Conservation (phyloP, 306 rosid genomes). For the Rubus parviflorus region DNA sequence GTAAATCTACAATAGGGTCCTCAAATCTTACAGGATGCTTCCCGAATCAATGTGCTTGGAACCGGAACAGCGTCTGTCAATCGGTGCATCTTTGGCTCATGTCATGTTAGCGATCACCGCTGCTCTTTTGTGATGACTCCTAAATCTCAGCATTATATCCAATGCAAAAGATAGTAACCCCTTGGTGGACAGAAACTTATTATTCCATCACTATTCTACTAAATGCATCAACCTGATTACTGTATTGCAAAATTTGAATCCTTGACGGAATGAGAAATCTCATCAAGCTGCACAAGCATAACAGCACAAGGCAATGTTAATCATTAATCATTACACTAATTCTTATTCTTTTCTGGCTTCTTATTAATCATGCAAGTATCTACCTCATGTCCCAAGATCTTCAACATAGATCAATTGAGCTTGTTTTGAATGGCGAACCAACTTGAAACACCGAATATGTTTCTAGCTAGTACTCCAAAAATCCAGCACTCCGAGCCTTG, state of each 20-base stretch:
- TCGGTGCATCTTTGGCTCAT: not conserved
- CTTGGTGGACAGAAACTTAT: not conserved
- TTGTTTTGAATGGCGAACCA: slow-evolving; percentile 19
- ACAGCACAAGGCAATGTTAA: not conserved
- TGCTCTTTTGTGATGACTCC: not conserved
- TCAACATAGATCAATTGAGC: slow-evolving; percentile 17
- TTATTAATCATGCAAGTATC: not conserved
- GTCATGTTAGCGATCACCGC: slow-evolving; percentile 13
- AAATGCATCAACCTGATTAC: not conserved
- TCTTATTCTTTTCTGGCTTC: not conserved
- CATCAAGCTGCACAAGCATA: slow-evolving; percentile 23
- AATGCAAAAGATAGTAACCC: not conserved
- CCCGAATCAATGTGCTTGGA: slow-evolving; percentile 6
- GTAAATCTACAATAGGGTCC: not conserved
- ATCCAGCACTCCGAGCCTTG: slow-evolving; percentile 62
- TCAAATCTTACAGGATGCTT: slow-evolving; percentile 20
- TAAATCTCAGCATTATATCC: not conserved
- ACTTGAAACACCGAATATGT: slow-evolving; percentile 12
- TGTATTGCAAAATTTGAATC: not conserved
- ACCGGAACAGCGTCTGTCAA: not conserved
- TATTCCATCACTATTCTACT: not conserved
- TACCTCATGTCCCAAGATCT: slow-evolving; percentile 16
- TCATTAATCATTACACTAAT: not conserved
- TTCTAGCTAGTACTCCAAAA: slow-evolving; percentile 73
- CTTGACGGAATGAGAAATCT: not conserved